Base-by-base conservation (phyloP, 1,284 basidiomycete genomes). In the Malassezia obtusa region DNA sequence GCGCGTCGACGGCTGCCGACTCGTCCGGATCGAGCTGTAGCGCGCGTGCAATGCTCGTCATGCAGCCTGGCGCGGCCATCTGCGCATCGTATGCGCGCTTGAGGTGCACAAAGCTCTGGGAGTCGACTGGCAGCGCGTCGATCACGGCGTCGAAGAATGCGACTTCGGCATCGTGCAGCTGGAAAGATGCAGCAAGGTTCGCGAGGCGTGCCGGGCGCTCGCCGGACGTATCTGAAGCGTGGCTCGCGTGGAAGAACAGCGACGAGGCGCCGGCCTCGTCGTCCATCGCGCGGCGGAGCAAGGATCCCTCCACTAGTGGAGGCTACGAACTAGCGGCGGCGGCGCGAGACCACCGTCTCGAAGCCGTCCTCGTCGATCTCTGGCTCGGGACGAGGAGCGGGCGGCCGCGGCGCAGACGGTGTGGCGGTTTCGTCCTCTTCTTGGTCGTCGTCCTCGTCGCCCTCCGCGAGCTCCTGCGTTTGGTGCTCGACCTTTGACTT, bases 101-200 rank as follows among this genome's bases (percentile, higher is more conserved):
- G 28, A 72, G 64, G 28, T 64, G 50, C 25, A 58, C 56, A 56
- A 72, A 72, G 53, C 63, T 63, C 40, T 53, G 36, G n/a, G 68
- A 67, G 22, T 38, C 52, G 1, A 50, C 37, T 0, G 62, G 58
- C 30, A 70, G 43, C 6, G 36, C 11, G 10, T 53, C 39, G n/a
- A 70, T 49, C 43, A 72, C 56, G 3, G 40, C 49, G 45, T 72
- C 63, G 43, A 72, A 72, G 51, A 70, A 70, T 25, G 25, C 45
- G 14, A 70, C 49, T 40, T 71, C 67, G 12, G 56, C 48, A 0
- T 59, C 51, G 19, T 47, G 47, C 22, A 71, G 48, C 4, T 46
- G 28, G 22, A 60, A 55, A 35, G 59, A 62, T 14, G 58, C 28
- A 2, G 60, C 33, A 5, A 57, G 36, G 19, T 58, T 55, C n/a